Conservation (phyloP, 176 grass and related monocot species). For the Rhynchospora tenuis region DNA sequence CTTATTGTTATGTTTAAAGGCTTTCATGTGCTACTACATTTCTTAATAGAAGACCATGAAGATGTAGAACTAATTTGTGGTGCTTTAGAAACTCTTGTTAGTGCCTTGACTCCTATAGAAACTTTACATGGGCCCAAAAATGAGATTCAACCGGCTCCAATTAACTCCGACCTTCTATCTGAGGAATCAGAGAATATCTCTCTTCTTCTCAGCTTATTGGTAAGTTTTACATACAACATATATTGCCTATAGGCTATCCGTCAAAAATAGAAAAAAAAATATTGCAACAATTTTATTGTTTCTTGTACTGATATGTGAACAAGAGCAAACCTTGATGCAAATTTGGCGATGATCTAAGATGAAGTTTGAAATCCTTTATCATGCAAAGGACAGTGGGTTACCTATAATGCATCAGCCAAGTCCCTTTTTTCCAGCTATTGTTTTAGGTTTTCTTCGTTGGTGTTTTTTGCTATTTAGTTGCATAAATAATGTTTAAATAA, state of each 20-base stretch:
- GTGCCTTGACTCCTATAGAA: constrained; percentile 72
- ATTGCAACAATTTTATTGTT: background rate
- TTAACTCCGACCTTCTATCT: constrained; percentile 92
- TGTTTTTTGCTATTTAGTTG: background rate
- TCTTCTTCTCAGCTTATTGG: constrained; percentile 91
- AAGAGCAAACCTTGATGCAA: background rate
- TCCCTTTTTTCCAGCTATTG: background rate
- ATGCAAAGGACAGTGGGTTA: background rate
- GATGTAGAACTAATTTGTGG: constrained; percentile 90
- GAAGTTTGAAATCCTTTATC: background rate
- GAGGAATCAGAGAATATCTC: constrained; percentile 85
- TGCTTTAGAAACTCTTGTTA: constrained; percentile 80
- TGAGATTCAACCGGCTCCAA: constrained; percentile 70
- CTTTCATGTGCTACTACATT: constrained; percentile 78
- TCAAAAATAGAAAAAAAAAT: too few relatives aligned
- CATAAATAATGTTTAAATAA: background rate
- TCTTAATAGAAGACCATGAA: constrained; percentile 84
- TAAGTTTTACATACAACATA: constrained; percentile 23
- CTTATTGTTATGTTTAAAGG: background rate
- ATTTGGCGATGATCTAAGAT: background rate
- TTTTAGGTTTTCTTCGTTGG: background rate
- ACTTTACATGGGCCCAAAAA: constrained; percentile 50
- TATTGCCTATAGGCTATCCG: too few relatives aligned
- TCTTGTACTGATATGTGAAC: background rate
- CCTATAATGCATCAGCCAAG: background rate